Evolutionary conservation across 768 basidiomycete genomes (phyloP).

Genomic region (Chalciporus chontae): DNA sequence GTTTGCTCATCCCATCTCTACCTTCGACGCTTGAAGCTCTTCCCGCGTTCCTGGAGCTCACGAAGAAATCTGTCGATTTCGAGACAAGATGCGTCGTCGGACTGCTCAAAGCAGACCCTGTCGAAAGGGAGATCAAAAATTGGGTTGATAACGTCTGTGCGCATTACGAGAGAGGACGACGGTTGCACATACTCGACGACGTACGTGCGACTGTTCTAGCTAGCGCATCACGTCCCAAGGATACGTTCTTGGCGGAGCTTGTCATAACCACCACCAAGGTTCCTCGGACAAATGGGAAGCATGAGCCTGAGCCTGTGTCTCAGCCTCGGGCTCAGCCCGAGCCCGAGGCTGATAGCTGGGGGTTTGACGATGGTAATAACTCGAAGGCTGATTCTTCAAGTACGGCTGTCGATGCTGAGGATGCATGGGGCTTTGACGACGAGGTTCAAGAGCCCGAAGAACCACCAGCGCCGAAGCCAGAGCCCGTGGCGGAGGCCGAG

Average conservation of each 20-base stretch:
- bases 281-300: background rate
- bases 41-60: slow-evolving; percentile 56
- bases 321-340: background rate
- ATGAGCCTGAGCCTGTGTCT: background rate
- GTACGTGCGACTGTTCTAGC: slow-evolving; percentile 53
- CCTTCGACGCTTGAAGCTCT: slow-evolving; percentile 62
- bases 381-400: slow-evolving; percentile 23
- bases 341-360: slow-evolving; percentile 41
- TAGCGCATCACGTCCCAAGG: slow-evolving; percentile 12
- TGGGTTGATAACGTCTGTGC: slow-evolving; percentile 68
- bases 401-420: slow-evolving; percentile 29
- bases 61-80: slow-evolving; percentile 57
- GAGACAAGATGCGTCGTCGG: slow-evolving; percentile 54
- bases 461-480: slow-evolving; percentile 14
- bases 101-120: slow-evolving; percentile 45
- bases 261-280: slow-evolving; percentile 5
- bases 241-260: slow-evolving; percentile 27
- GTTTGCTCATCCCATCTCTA: slow-evolving; percentile 65
- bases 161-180: slow-evolving; percentile 78
- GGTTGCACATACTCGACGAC: slow-evolving; percentile 61
- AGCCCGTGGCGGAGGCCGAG: slow-evolving; percentile 24
- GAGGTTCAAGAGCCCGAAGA: slow-evolving; percentile 30
- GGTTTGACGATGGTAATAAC: slow-evolving; percentile 39
- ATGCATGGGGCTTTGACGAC: slow-evolving; percentile 55
- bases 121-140: slow-evolving; percentile 52